These are phyloP conservation scores for Delphinella strobiligena DNA, from an alignment of 2,329 filamentous ascomycete species.

Conservation along the genomic window DNA sequence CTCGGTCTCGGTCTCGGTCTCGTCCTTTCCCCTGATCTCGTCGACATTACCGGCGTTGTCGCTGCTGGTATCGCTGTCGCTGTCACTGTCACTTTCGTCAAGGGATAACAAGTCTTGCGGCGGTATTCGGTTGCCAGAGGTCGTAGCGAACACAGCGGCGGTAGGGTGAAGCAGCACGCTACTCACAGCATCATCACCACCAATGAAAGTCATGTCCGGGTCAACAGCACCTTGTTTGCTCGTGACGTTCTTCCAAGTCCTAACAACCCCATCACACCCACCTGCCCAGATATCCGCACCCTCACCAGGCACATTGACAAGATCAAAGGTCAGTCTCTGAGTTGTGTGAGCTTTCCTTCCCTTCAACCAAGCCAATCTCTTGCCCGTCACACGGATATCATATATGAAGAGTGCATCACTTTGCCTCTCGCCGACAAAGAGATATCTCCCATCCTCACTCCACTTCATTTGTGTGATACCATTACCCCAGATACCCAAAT, in stretches of 20 bases:
- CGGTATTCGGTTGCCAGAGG: conserved; percentile 5
- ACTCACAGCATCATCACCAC: conserved; percentile 6
- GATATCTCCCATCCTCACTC: conserved; percentile 45
- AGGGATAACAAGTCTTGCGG: background rate
- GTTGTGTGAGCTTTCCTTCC: conserved; percentile 35
- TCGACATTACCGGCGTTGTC: background rate
- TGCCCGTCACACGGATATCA: conserved; percentile 44
- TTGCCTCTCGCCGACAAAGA: conserved; percentile 46
- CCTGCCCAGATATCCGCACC: conserved; percentile 47
- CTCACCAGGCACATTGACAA: conserved; percentile 22
- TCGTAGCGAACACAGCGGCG: conserved; percentile 5
- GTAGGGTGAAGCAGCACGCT: conserved; percentile 5
- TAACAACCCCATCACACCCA: conserved; percentile 40
- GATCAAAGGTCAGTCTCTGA: conserved; percentile 45
- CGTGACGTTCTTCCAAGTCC: conserved; percentile 37
- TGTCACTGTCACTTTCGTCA: background rate
- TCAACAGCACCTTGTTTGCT: conserved; percentile 26
- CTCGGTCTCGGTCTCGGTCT: too few relatives aligned
- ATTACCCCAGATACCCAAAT: conserved; percentile 28
- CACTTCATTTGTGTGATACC: conserved; percentile 46
- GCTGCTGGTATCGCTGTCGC: background rate
- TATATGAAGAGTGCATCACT: conserved; percentile 45
- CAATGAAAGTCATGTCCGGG: conserved; percentile 30
- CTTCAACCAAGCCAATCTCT: conserved; percentile 37
- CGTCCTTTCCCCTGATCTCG: too few relatives aligned